Evolutionary conservation across 192 early-diverging fungal species (phyloP).

Genomic region (Rhizoclosmatium sp.): DNA sequence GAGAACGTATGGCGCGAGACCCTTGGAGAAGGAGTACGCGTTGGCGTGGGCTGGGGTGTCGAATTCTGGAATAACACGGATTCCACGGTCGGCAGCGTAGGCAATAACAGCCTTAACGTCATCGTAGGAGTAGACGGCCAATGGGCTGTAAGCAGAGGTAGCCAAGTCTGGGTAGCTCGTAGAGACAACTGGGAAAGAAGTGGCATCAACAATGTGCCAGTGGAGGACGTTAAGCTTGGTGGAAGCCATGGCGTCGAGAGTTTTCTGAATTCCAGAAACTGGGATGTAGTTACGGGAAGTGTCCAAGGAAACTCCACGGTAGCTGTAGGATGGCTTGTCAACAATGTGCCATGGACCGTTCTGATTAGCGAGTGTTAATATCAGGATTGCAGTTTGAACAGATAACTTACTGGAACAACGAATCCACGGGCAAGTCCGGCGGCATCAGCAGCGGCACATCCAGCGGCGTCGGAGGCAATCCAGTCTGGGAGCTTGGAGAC

Average conservation of each 20-base stretch:
- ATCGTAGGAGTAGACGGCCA: conserved; percentile 72
- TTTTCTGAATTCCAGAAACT: conserved; percentile 32
- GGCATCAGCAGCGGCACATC: not conserved
- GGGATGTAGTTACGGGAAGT: conserved; percentile 50
- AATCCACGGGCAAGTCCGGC: conserved; percentile 19
- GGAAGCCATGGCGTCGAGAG: conserved; percentile 35
- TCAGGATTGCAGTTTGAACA: not conserved
- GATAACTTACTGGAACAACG: conserved; percentile 13
- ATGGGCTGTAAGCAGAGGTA: conserved; percentile 12
- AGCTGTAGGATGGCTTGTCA: conserved; percentile 24
- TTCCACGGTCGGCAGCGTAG: conserved; percentile 78
- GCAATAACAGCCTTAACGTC: conserved; percentile 75
- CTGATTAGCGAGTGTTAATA: not conserved
- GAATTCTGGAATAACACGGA: conserved; percentile 91
- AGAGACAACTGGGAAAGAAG: conserved; percentile 21
- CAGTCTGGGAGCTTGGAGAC: not conserved
- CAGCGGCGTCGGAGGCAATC: conserved; percentile 68
- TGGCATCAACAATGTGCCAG: conserved; percentile 55
- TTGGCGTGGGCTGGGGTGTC: conserved; percentile 52
- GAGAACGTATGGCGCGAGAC: not conserved
- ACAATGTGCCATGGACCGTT: conserved; percentile 9
- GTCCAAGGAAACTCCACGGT: conserved; percentile 49
- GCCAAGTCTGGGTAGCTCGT: conserved; percentile 10
- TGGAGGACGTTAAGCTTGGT: conserved; percentile 42
- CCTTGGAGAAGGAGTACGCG: not conserved